These are phyloP conservation scores for Colletotrichum karsti DNA, from an alignment of 2,329 filamentous ascomycete genomes.

Conservation along the genomic window DNA sequence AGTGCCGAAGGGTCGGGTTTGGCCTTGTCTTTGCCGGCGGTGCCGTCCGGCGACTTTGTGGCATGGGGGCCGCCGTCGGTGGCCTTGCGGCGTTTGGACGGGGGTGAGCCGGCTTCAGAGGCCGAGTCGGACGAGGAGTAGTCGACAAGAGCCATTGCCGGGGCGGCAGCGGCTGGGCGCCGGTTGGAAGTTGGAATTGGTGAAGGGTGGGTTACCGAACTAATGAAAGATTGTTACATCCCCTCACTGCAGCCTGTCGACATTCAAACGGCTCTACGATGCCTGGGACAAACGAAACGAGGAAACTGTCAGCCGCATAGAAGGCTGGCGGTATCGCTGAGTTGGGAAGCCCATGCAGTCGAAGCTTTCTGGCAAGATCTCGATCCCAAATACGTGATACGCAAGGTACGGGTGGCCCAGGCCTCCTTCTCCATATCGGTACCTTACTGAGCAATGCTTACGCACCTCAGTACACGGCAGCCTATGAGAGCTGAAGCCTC, in stretches of 20 bases:
- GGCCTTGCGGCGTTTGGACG: constrained; percentile 45
- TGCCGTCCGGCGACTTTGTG: neutral
- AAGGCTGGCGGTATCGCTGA: neutral
- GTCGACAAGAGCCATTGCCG: constrained; percentile 68
- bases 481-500: neutral
- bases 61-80: constrained; percentile 24
- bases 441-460: too few species aligned
- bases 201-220: neutral
- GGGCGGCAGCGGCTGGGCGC: neutral
- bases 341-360: neutral
- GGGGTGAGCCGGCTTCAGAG: constrained; percentile 43
- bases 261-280: neutral
- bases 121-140: constrained; percentile 62
- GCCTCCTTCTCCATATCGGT: neutral
- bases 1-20: constrained; percentile 44
- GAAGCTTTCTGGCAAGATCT: constrained; percentile 22
- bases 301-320: neutral
- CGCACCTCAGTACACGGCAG: too few species aligned
- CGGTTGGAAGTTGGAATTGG: neutral
- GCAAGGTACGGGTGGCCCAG: neutral
- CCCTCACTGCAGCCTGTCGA: neutral
- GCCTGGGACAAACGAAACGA: neutral
- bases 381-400: constrained; percentile 1
- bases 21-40: neutral
- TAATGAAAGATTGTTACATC: neutral